Percentiles rank a stretch among this genome's conserved stretches.
Evolutionary conservation across 2,329 filamentous ascomycete species (phyloP).

Genomic region (Trichoderma guizhouense): DNA sequence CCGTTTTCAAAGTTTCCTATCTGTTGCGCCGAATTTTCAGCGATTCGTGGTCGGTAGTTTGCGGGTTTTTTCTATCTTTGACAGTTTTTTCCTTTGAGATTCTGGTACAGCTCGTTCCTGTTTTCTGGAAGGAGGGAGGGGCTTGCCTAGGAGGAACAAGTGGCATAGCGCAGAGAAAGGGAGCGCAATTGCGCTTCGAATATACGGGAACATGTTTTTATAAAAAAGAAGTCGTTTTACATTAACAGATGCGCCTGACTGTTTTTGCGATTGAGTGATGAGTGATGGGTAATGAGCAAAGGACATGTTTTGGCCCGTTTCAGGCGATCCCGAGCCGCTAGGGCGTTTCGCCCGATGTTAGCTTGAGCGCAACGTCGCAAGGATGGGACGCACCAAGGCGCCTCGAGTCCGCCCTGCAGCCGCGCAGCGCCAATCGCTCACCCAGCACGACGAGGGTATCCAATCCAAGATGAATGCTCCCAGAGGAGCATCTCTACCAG

Average conservation of each 20-base stretch:
- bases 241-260: neutral
- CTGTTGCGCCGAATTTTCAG: constrained; percentile 18
- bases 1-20: neutral
- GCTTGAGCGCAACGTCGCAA: constrained; percentile 9
- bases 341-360: constrained; percentile 7
- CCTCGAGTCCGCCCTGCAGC: neutral
- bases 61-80: constrained; percentile 8
- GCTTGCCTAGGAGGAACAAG: neutral
- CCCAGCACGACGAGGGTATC: neutral
- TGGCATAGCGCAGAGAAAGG: constrained; percentile 1
- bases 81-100: neutral
- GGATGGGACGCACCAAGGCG: neutral
- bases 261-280: neutral
- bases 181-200: constrained; percentile 6
- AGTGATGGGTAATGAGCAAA: neutral
- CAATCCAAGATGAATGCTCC: neutral
- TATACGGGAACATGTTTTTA: constrained; percentile 13
- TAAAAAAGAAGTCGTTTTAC: neutral
- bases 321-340: constrained; percentile 3
- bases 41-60: constrained; percentile 18
- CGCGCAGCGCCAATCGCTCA: neutral
- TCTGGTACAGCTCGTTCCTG: neutral
- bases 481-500: neutral
- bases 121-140: neutral
- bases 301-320: neutral